Percentiles rank a stretch among this genome's conserved stretches.
phyloP scores from a whole-genome alignment of 2,329 filamentous ascomycete species.

The Mycocentrospora acerina region DNA sequence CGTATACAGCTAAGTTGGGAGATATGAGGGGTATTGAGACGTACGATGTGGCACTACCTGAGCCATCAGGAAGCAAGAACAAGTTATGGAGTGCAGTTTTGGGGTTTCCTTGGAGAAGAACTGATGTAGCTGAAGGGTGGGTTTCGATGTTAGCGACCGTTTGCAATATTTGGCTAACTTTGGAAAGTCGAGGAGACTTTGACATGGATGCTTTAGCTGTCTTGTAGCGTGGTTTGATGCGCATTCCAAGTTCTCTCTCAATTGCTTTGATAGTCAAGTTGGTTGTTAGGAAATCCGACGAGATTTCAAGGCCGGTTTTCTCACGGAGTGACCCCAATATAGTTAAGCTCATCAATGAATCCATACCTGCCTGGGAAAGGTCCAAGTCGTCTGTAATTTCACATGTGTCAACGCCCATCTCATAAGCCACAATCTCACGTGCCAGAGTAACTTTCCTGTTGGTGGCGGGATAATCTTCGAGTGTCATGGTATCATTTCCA shows the following conservation, averaged over 20 bases:
- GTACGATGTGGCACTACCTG: constrained; percentile 50
- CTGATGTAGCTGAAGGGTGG: no score
- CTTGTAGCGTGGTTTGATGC: not conserved
- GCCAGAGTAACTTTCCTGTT: no score
- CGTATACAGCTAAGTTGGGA: constrained; percentile 51
- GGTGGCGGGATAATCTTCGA: no score
- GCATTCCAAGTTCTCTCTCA: no score
- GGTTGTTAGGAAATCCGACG: constrained; percentile 3
- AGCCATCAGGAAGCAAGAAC: constrained; percentile 53
- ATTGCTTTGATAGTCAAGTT: not conserved
- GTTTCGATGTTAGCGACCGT: no score
- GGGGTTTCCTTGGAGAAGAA: constrained; percentile 50
- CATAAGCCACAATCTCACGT: constrained; percentile 7
- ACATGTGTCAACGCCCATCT: constrained; percentile 6
- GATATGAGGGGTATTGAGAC: constrained; percentile 27
- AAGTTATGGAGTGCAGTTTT: constrained; percentile 28
- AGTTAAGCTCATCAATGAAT: constrained; percentile 11
- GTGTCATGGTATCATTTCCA: no score
- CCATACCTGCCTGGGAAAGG: constrained; percentile 6
- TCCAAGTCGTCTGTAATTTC: constrained; percentile 6
- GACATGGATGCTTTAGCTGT: not conserved
- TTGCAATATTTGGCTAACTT: no score
- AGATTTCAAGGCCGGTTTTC: constrained; percentile 8
- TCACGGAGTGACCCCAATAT: constrained; percentile 8
- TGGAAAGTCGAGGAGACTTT: no score